These are phyloP conservation scores for Populus tremula DNA, from an alignment of 345 rosid genomes.

Conservation along the genomic window DNA sequence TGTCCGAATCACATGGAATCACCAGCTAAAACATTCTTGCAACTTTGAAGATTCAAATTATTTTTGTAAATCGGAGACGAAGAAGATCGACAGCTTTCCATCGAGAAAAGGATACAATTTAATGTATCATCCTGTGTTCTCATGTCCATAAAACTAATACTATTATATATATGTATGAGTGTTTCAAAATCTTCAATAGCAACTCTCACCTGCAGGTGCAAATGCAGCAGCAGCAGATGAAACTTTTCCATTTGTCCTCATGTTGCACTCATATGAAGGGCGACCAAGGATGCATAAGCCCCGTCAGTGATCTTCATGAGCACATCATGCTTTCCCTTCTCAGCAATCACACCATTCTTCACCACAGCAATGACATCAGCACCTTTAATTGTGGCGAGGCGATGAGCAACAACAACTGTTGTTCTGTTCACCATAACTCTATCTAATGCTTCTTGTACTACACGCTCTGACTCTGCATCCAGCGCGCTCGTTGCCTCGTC, in stretches of 20 bases:
- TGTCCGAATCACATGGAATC: no score
- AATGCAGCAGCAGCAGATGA: neutral
- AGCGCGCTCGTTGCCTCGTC: conserved; percentile 80
- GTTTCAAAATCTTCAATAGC: no score
- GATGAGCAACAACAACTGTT: conserved; percentile 65
- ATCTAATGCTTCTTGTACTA: conserved; percentile 67
- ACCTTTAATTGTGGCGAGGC: conserved; percentile 49
- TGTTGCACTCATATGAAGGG: conserved; percentile 41
- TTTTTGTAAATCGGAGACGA: no score
- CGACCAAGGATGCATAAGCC: conserved; percentile 58
- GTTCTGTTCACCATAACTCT: conserved; percentile 62
- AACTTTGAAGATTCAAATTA: no score
- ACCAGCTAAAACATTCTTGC: no score
- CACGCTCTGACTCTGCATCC: conserved; percentile 63
- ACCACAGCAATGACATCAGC: conserved; percentile 71
- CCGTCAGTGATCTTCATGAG: conserved; percentile 52
- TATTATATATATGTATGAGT: no score
- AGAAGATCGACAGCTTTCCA: no score
- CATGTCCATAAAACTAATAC: no score
- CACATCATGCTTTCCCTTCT: conserved; percentile 54
- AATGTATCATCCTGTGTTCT: no score
- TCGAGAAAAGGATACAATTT: no score
- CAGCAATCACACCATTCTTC: conserved; percentile 59
- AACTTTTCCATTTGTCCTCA: neutral
- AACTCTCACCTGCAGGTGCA: no score